Percentiles rank a stretch among this genome's conserved stretches.
These are phyloP conservation scores for Solanum acaule DNA, from an alignment of 257 asterid species.

Conservation along the genomic window DNA sequence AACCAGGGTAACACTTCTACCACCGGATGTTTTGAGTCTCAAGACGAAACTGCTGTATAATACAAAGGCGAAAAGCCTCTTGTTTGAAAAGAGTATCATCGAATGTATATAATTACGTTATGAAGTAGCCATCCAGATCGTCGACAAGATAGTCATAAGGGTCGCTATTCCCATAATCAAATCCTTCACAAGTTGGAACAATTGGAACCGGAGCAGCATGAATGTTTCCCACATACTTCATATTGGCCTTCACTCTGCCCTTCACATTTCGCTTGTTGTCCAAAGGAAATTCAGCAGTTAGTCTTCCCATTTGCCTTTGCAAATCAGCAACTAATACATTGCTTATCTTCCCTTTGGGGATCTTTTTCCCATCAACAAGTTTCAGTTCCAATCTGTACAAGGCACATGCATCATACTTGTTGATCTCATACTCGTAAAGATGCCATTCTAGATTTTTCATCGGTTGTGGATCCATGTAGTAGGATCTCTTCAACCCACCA, in stretches of 20 bases:
- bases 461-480: constrained; percentile 99
- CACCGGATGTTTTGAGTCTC: not conserved
- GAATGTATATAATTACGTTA: constrained; percentile 8
- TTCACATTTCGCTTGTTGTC: constrained; percentile 27
- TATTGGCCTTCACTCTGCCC: constrained; percentile 14
- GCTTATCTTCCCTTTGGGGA: constrained; percentile 58
- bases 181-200: constrained; percentile 24
- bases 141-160: constrained; percentile 53
- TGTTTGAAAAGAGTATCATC: constrained; percentile 12
- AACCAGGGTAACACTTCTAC: not conserved
- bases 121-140: constrained; percentile 41
- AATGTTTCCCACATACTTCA: constrained; percentile 10
- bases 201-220: constrained; percentile 4
- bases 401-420: constrained; percentile 58
- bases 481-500: constrained; percentile 92
- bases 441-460: constrained; percentile 86
- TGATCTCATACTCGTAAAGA: constrained; percentile 76
- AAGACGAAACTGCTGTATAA: constrained; percentile 14
- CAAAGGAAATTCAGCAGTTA: constrained; percentile 63
- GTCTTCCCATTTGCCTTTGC: constrained; percentile 87
- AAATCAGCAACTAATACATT: constrained; percentile 72
- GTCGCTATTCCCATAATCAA: constrained; percentile 28
- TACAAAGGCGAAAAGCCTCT: constrained; percentile 12
- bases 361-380: constrained; percentile 56
- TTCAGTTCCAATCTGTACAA: constrained; percentile 77